These are phyloP conservation scores for Forsythia viridissima DNA, from an alignment of 257 asterid species.

Conservation along the genomic window DNA sequence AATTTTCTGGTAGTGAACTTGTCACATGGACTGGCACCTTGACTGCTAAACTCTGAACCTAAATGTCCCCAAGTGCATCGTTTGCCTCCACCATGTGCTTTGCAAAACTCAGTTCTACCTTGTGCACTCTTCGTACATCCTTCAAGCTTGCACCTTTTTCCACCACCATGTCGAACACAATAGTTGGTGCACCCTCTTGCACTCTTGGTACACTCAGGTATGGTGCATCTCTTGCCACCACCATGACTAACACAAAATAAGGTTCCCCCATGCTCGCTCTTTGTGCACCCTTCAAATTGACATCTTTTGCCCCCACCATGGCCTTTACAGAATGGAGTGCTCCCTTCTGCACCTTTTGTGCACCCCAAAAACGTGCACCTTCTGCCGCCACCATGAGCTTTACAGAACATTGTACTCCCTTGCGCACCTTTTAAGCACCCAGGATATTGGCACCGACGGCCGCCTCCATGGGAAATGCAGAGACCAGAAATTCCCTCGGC, in stretches of 20 bases:
- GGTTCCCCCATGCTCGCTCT: conserved; percentile 69
- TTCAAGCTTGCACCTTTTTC: conserved; percentile 57
- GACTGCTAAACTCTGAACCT: conserved; percentile 32
- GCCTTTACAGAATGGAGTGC: conserved; percentile 59
- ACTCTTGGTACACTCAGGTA: conserved; percentile 52
- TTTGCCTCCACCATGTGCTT: conserved; percentile 68
- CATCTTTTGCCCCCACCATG: conserved; percentile 77
- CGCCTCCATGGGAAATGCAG: conserved; percentile 74
- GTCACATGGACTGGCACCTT: conserved; percentile 39
- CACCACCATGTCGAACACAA: conserved; percentile 79
- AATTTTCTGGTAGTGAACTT: conserved; percentile 62
- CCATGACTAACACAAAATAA: conserved; percentile 65
- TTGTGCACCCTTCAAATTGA: conserved; percentile 52
- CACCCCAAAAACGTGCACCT: conserved; percentile 57
- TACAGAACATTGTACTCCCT: conserved; percentile 61
- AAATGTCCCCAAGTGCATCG: conserved; percentile 57
- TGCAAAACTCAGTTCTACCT: conserved; percentile 64
- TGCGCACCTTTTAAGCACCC: conserved; percentile 62
- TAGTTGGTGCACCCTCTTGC: conserved; percentile 62
- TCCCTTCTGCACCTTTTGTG: conserved; percentile 72
- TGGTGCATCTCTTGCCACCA: conserved; percentile 60
- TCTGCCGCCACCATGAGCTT: conserved; percentile 73
- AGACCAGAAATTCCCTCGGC: conserved; percentile 63
- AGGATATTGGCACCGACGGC: conserved; percentile 58
- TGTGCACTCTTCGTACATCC: conserved; percentile 68